phyloP scores from a whole-genome alignment of 306 rosid species.

The Rosa chinensis region DNA sequence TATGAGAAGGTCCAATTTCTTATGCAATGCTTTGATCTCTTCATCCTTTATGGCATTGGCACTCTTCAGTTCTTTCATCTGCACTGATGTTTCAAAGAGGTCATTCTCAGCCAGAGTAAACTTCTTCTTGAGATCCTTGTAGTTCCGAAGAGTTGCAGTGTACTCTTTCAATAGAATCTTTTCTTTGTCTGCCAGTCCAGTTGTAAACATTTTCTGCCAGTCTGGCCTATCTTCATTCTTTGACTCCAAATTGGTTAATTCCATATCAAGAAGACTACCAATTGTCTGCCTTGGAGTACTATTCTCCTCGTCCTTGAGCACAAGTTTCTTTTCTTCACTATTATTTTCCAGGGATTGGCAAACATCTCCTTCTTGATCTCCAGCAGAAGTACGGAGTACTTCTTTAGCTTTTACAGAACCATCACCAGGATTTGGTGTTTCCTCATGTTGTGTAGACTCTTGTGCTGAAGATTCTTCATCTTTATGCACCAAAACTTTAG shows the following conservation, averaged over 20 bases:
- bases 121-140: slow-evolving; percentile 76
- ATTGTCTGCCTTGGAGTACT: slow-evolving; percentile 24
- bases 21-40: slow-evolving; percentile 67
- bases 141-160: slow-evolving; percentile 76
- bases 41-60: slow-evolving; percentile 70
- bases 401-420: not conserved
- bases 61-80: slow-evolving; percentile 61
- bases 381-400: not conserved
- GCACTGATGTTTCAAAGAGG: slow-evolving; percentile 43
- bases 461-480: slow-evolving; percentile 26
- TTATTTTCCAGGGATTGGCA: slow-evolving; percentile 6
- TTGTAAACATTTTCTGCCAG: slow-evolving; percentile 64
- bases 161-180: slow-evolving; percentile 65
- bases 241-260: slow-evolving; percentile 28
- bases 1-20: slow-evolving; percentile 60
- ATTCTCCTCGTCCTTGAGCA: slow-evolving; percentile 11
- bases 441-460: slow-evolving; percentile 21
- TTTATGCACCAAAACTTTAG: slow-evolving; percentile 21
- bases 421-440: not conserved
- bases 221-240: slow-evolving; percentile 64
- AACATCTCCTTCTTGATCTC: slow-evolving; percentile 8
- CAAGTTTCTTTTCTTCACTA: too few species aligned
- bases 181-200: slow-evolving; percentile 74
- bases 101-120: slow-evolving; percentile 61
- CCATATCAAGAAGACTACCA: slow-evolving; percentile 25